These are phyloP conservation scores for Puccinia novopanici DNA, from an alignment of 1,284 basidiomycete species.

Conservation along the genomic window DNA sequence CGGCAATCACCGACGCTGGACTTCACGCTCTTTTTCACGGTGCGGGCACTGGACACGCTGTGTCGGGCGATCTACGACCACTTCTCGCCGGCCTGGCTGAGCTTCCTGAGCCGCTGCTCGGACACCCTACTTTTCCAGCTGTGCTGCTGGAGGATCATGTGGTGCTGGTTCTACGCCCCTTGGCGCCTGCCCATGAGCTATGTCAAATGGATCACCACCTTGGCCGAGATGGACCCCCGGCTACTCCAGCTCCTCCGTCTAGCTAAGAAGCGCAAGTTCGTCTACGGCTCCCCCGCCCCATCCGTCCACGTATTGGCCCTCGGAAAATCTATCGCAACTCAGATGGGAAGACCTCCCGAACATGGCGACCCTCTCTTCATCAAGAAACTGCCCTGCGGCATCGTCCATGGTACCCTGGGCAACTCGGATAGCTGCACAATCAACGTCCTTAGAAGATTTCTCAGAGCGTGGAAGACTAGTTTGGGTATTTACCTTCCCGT, in stretches of 20 bases:
- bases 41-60: slow-evolving; percentile 58
- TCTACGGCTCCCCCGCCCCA: slow-evolving; percentile 56
- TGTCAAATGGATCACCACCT: slow-evolving; percentile 58
- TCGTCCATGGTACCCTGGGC: slow-evolving; percentile 59
- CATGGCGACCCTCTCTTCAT: slow-evolving; percentile 53
- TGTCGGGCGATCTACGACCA: slow-evolving; percentile 54
- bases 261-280: slow-evolving; percentile 56
- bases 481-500: slow-evolving; percentile 61
- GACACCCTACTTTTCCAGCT: slow-evolving; percentile 54
- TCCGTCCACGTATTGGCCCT: slow-evolving; percentile 51
- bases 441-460: slow-evolving; percentile 58
- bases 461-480: slow-evolving; percentile 57
- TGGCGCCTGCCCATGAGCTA: slow-evolving; percentile 57
- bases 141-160: slow-evolving; percentile 55
- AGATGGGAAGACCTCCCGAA: slow-evolving; percentile 40
- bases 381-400: slow-evolving; percentile 58
- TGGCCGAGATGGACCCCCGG: slow-evolving; percentile 59
- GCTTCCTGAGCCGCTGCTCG: slow-evolving; percentile 51
- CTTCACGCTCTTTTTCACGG: slow-evolving; percentile 60
- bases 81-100: slow-evolving; percentile 33
- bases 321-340: slow-evolving; percentile 49
- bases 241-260: slow-evolving; percentile 57
- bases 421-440: slow-evolving; percentile 57
- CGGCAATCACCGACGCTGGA: slow-evolving; percentile 58
- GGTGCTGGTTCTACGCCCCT: slow-evolving; percentile 58